Conservation (phyloP, 345 rosid species). For the Eucalyptus marginata region DNA sequence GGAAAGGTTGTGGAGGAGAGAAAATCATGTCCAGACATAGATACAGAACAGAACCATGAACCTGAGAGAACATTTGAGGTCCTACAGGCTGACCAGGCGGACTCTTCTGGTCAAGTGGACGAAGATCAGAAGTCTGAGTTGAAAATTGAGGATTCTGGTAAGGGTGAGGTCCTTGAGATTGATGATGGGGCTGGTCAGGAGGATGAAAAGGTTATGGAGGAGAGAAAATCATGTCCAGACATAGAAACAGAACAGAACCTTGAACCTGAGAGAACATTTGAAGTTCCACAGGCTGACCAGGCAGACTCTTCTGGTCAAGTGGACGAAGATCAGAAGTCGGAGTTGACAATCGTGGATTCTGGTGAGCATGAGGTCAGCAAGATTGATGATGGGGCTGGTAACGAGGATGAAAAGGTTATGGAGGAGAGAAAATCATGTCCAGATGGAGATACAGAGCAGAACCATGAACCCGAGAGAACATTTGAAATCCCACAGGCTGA, state of each 20-base stretch:
- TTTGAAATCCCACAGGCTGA: background rate
- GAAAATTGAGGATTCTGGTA: background rate
- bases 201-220: background rate
- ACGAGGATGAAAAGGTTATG: background rate
- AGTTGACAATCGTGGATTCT: background rate
- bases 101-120: background rate
- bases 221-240: background rate
- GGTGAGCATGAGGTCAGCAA: background rate
- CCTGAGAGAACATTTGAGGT: background rate
- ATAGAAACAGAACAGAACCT: background rate
- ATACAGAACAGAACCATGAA: background rate
- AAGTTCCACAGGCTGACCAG: background rate
- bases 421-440: background rate
- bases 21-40: background rate
- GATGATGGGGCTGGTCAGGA: background rate
- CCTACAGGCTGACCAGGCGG: background rate
- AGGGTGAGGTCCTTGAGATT: background rate
- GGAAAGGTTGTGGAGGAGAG: background rate
- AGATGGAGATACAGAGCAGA: background rate
- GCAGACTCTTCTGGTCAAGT: background rate
- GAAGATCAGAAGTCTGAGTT: constrained; percentile 3
- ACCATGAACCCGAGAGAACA: background rate
- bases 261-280: background rate
- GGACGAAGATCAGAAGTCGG: constrained; percentile 1
- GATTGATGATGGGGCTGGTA: background rate